Percentiles rank a stretch among this genome's conserved stretches.
Evolutionary conservation across 2,329 filamentous ascomycete species (phyloP).

Genomic region (Alternaria sp.): DNA sequence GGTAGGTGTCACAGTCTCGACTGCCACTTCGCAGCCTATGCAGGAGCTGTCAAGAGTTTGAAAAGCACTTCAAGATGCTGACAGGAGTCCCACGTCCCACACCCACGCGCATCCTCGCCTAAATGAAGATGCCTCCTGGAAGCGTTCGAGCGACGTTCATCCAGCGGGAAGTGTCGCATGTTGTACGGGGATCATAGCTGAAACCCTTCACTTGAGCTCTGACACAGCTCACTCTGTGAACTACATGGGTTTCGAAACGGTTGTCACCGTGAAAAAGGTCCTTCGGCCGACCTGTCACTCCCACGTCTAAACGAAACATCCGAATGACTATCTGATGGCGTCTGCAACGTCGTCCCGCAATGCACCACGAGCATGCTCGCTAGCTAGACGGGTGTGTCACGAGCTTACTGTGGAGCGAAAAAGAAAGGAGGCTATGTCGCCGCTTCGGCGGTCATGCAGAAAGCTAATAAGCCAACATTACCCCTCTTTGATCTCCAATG

Average conservation of each 20-base stretch:
- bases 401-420: slow-evolving; percentile 16
- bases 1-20: slow-evolving; percentile 27
- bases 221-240: slow-evolving; percentile 21
- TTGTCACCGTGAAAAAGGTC: slow-evolving; percentile 7
- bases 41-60: slow-evolving; percentile 23
- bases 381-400: slow-evolving; percentile 10
- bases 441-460: slow-evolving; percentile 36
- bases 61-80: slow-evolving; percentile 25
- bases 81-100: slow-evolving; percentile 16
- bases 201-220: slow-evolving; percentile 26
- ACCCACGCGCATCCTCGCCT: slow-evolving; percentile 2
- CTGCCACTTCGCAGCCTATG: slow-evolving; percentile 16
- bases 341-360: slow-evolving; percentile 11
- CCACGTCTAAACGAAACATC: slow-evolving; percentile 19
- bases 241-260: slow-evolving; percentile 26
- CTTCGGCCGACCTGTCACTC: slow-evolving; percentile 2
- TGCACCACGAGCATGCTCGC: slow-evolving; percentile 13
- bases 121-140: slow-evolving; percentile 15
- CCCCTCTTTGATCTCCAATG: slow-evolving; percentile 32
- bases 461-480: slow-evolving; percentile 35
- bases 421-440: slow-evolving; percentile 35
- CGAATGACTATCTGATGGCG: slow-evolving; percentile 4
- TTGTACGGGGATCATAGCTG: slow-evolving; percentile 17
- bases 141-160: slow-evolving; percentile 16
- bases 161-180: slow-evolving; percentile 18